Base-by-base conservation (phyloP, 257 asterid genomes). In the Lantana camara region DNA sequence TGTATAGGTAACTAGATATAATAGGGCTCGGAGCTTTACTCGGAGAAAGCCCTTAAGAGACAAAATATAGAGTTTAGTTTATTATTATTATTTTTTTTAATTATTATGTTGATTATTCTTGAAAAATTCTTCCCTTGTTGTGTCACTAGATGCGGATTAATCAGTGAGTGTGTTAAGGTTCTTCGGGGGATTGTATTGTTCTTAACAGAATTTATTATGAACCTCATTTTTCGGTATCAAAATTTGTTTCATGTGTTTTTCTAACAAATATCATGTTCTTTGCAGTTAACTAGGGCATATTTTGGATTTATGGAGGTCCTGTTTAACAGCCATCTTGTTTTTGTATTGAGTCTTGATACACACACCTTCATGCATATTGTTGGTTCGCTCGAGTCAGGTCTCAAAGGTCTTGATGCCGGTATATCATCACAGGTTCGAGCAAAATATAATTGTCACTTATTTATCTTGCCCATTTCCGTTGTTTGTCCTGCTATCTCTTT, bases 301-400 rank as follows among this genome's bases (percentile, higher is more conserved):
- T 93, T 82, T 59, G 88, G 86, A 68, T 88, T 87, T 70, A 77
- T 90, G 89, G 99, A 93, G 85, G 94, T 86, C 71, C 84, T 93
- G 44, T 90, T 93, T 77, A 85, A 66, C 77, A 84, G 83, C 85
- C 96, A 93, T 77, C 84, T 87, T 42, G 73, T 63, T 62, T 85
- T 87, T 66, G 79, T 85, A 51, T 74, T 84, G 80, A 85, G 84
- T 65, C 92, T 93, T 68, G 95, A 86, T 73, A 72, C 95, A 38
- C 91, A 30, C 67, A 84, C 95, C 67, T 93, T 93, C 81, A 77
- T 75, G 84, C 95, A 90, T 75, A 84, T 93, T 68, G 90, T 82
- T 70, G 90, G 99, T 41, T 93, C 99, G 9, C 97, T 93, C 37
- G 95, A 88, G 73, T 90, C 95, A 15, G 99, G 99, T 68, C 92